Evolutionary conservation across 768 basidiomycete species (phyloP), one percentile per base, ranked within the genome.

Genomic region (Suillus ampliporus): DNA sequence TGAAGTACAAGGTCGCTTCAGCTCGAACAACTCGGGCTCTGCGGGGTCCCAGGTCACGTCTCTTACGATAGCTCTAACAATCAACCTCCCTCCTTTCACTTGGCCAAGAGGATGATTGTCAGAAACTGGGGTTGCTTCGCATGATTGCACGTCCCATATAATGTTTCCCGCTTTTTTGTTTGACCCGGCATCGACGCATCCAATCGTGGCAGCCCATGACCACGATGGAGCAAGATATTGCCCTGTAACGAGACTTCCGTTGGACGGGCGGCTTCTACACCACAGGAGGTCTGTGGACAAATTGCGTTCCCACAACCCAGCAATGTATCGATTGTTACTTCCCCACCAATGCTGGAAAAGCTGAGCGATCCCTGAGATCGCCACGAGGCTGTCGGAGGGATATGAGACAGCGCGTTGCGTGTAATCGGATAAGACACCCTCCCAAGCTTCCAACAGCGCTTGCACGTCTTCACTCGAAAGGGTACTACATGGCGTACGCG

Each of bases 191-290:
- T 1, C 44, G 28, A 58, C 19, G 13, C 31, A 21, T 21, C 58
- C 58, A 46, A 43, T 46, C 7, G 47, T 60, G 10, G 62, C 57
- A 38, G 62, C 62, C 62, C 62, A 63, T 5, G 62, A 63, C 62
- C 62, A 63, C 23, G 62, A 63, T 19, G 62, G 62, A 35, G 62
- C 62, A 37, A 28, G 11, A 6, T 21, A 43, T 37, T 41, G 37
- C 7, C 35, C 44, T 21, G 26, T 17, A 34, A 34, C 35, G 21
- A 35, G 50, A 19, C 26, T 17, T 10, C 48, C 48, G 26, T 50
- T 1, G 4, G 44, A 23, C 17, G 57, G 48, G 2, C 14, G 1
- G n/a, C 23, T 3, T 21, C 58, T 31, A 6, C 51, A 37, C 62
- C 62, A 63, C 23, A 63, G 44, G 26, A 63, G 46, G 35, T 63